Evolutionary conservation across 2,329 filamentous ascomycete species (phyloP).

Genomic region (Alternaria hordeiaustralica): DNA sequence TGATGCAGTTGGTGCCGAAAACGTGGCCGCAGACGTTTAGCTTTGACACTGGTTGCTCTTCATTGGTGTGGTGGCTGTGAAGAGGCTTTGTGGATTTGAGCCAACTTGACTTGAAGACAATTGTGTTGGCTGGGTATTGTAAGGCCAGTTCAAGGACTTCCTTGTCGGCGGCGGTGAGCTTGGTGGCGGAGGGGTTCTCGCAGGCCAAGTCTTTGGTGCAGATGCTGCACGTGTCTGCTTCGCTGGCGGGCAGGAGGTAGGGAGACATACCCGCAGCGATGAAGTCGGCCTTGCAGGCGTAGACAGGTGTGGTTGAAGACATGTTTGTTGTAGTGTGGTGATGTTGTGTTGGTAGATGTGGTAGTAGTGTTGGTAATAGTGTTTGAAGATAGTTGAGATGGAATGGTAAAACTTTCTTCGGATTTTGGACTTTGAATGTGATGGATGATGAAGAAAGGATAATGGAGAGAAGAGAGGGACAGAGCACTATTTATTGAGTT

Average conservation of each 20-base stretch:
- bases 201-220: conserved; percentile 2
- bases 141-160: background rate
- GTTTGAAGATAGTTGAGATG: background rate
- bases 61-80: background rate
- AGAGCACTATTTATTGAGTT: background rate
- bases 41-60: background rate
- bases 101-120: background rate
- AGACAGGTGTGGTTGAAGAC: background rate
- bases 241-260: background rate
- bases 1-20: background rate
- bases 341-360: background rate
- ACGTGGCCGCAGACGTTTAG: background rate
- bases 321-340: background rate
- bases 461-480: background rate
- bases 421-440: background rate
- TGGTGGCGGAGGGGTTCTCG: background rate
- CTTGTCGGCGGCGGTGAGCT: background rate
- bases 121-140: background rate
- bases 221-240: background rate
- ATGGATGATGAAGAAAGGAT: background rate
- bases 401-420: background rate
- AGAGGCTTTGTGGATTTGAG: background rate
- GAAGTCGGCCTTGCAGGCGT: background rate
- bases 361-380: background rate
- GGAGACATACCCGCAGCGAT: background rate